Base-by-base conservation (phyloP, 2,329 filamentous ascomycete genomes). In the Claviceps purpurea region DNA sequence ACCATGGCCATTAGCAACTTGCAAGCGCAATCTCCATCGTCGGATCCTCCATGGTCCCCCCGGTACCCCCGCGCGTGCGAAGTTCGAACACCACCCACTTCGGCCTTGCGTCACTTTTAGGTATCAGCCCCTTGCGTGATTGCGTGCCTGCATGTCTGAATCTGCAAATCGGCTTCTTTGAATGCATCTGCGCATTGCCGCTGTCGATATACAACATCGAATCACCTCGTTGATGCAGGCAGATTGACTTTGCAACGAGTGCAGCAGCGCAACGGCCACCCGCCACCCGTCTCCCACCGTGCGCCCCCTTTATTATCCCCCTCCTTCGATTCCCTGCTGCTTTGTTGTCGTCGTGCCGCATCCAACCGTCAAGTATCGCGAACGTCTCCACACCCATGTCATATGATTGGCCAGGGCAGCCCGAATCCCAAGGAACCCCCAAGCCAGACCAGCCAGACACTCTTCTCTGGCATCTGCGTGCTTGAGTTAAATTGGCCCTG, bases 331-430 rank as follows among this genome's bases (percentile, higher is more conserved):
- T 26, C 18, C 1, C n/a, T 34, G 22, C 20, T 44, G 26, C 47
- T 34, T 42, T 47, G 37, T 51, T 18, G 30, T 37, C 14, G 38
- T 48, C 38, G 22, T 38, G 44, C 50, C 37, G 43, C 50, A 47
- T 51, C 20, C 37, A 42, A 47, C 40, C n/a, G 43, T 37, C 37
- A n/a, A 24, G 43, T 44, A 37, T 50, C 47, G 49, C 50, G 41
- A 42, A 24, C 43, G 47, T 53, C 47, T 47, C 51, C 47, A 53
- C 51, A 20, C 37, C 2, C 37, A 47, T 38, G 37, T 43, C 47
- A 44, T 48, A 22, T 20, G 44, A 18, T 30, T 47, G 14, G 6
- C 24, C 11, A 8, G 18, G 26, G 8, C 46, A 42, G 18, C 47
- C 41, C 43, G 22, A 22, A 34, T 34, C 30, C 30, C 30, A 34